Conservation (phyloP, 257 asterid species). For the Lavandula angustifolia region DNA sequence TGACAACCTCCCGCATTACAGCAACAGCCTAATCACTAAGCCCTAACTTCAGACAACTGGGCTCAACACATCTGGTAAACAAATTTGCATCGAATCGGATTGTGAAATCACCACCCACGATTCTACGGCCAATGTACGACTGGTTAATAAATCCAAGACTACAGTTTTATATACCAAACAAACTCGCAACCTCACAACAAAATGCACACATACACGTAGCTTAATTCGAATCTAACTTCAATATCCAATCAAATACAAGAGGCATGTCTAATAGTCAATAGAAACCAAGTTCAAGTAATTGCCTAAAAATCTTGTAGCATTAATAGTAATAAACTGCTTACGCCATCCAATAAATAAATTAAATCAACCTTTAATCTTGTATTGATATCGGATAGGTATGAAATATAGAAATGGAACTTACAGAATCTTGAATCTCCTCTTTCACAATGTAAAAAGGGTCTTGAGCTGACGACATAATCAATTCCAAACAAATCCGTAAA, state of each 20-base stretch:
- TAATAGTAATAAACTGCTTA: neutral
- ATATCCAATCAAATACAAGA: neutral
- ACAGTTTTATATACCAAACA: slow-evolving; percentile 4
- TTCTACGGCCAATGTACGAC: neutral
- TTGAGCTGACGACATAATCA: slow-evolving; percentile 84
- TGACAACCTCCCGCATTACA: neutral
- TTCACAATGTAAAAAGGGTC: slow-evolving; percentile 95
- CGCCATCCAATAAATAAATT: slow-evolving; percentile 4
- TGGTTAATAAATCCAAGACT: neutral
- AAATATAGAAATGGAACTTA: slow-evolving; percentile 37
- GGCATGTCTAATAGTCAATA: no score
- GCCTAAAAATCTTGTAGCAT: no score
- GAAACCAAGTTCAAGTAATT: no score
- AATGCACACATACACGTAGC: neutral
- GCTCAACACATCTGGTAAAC: neutral
- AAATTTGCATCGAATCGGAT: neutral
- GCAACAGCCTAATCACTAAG: neutral
- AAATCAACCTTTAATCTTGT: slow-evolving; percentile 15
- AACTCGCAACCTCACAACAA: slow-evolving; percentile 13
- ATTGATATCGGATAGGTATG: neutral
- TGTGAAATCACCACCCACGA: neutral
- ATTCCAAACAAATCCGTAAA: slow-evolving; percentile 24
- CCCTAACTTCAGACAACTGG: neutral
- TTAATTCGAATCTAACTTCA: slow-evolving; percentile 24
- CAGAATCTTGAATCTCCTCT: slow-evolving; percentile 98